phyloP scores from a whole-genome alignment of 305 asterid genomes.

The Solanum hybrid region DNA sequence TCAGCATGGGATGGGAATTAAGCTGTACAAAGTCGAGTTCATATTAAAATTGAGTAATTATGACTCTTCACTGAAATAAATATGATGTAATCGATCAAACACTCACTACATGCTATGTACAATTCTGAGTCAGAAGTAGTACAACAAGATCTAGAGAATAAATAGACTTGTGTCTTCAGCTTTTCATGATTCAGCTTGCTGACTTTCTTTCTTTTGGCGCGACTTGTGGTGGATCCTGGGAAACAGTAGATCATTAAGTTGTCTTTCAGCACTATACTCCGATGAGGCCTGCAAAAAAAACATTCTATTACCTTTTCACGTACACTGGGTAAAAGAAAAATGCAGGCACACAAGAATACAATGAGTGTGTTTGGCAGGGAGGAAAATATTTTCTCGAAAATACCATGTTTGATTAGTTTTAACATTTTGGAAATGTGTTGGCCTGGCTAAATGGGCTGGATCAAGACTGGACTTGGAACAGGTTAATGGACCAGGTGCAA shows the following conservation, averaged over 20 bases:
- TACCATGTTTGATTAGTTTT: background rate
- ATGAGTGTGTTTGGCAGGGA: background rate
- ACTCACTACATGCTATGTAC: constrained; percentile 33
- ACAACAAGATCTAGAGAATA: constrained; percentile 18
- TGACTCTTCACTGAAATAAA: background rate
- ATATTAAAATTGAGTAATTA: background rate
- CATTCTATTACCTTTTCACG: background rate
- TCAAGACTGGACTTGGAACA: background rate
- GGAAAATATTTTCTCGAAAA: background rate
- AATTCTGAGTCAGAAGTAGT: constrained; percentile 16
- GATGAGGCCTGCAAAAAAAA: constrained; percentile 38
- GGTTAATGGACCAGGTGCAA: background rate
- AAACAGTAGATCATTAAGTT: constrained; percentile 62
- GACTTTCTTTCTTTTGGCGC: constrained; percentile 78
- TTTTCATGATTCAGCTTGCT: constrained; percentile 47
- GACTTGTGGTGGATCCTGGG: constrained; percentile 54
- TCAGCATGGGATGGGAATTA: background rate
- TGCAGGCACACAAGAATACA: background rate
- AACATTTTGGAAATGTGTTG: background rate
- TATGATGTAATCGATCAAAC: background rate
- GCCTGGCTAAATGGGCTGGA: background rate
- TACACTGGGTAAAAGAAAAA: background rate
- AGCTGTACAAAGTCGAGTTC: background rate
- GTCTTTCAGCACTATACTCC: constrained; percentile 89
- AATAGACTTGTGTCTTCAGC: background rate